Evolutionary conservation across 116 monocot genomes (phyloP).

Genomic region (Iris pallida): DNA sequence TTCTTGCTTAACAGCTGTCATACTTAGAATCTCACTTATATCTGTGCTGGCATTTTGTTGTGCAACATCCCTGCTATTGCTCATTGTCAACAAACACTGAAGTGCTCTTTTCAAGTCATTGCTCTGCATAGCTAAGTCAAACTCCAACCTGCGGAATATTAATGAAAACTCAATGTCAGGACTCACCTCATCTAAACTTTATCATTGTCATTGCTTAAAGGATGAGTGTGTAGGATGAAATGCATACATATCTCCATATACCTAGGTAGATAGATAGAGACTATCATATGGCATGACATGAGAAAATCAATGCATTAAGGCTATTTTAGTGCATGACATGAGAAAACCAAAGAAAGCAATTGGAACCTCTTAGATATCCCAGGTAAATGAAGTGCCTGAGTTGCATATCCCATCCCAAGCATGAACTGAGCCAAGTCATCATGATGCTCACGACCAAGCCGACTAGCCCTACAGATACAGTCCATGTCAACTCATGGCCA

Average conservation of each 20-base stretch:
- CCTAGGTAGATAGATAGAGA: too few relatives aligned
- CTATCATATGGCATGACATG: too few relatives aligned
- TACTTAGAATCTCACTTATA: conserved; percentile 77
- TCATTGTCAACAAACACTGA: conserved; percentile 94
- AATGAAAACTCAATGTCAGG: background rate
- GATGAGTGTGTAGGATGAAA: too few relatives aligned
- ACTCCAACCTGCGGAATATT: conserved; percentile 70
- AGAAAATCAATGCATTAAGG: too few relatives aligned
- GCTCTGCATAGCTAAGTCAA: conserved; percentile 98
- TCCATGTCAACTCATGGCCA: background rate
- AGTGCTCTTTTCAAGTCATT: conserved; percentile 95
- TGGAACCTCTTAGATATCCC: conserved; percentile 95
- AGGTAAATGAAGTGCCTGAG: conserved; percentile 94
- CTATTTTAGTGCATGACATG: too few relatives aligned
- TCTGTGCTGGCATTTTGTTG: conserved; percentile 61
- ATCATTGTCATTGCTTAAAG: too few relatives aligned
- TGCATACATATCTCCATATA: too few relatives aligned
- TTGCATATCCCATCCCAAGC: conserved; percentile 97
- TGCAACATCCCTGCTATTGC: conserved; percentile 87
- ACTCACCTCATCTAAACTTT: too few relatives aligned
- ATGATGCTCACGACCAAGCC: conserved; percentile 86
- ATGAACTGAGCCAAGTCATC: conserved; percentile 95
- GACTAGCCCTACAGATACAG: conserved; percentile 60
- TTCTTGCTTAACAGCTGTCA: conserved; percentile 84
- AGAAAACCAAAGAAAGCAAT: too few relatives aligned